These are phyloP conservation scores for Effrenium voratum DNA, from an alignment of 73 alveolate genomes.

Conservation along the genomic window DNA sequence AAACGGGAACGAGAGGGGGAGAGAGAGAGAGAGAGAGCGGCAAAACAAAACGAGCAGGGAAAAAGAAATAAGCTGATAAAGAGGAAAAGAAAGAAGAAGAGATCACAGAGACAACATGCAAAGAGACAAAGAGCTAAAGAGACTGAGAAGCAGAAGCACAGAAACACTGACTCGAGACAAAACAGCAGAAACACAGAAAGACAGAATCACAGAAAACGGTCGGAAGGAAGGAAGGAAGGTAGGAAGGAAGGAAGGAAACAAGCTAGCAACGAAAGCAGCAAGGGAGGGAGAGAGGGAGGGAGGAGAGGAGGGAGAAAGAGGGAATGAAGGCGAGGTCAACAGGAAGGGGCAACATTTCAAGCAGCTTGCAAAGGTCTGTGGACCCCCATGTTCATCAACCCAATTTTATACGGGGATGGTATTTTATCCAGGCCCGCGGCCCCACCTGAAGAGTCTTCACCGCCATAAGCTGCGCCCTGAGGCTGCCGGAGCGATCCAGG, in stretches of 20 bases:
- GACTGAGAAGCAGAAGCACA: background rate
- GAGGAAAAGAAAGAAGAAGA: too few relatives aligned
- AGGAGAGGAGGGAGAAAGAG: background rate
- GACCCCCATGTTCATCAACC: too few relatives aligned
- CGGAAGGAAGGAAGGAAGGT: background rate
- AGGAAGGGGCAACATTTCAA: too few relatives aligned
- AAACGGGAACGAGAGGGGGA: background rate
- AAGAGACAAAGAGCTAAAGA: too few relatives aligned
- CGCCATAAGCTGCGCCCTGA: conserved; percentile 84
- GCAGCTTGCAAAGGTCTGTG: too few relatives aligned
- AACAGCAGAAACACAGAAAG: background rate
- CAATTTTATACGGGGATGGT: too few relatives aligned
- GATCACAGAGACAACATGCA: too few relatives aligned
- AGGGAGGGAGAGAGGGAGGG: background rate
- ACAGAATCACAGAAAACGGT: background rate
- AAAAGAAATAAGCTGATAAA: too few relatives aligned
- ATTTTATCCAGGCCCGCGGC: too few relatives aligned
- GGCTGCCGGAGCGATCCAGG: conserved; percentile 64
- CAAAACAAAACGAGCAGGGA: too few relatives aligned
- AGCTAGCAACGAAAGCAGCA: background rate
- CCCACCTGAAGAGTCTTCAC: conserved; percentile 59
- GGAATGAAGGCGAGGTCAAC: too few relatives aligned
- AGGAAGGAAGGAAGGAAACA: background rate
- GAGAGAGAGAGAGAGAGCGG: background rate
- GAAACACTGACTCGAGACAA: background rate